These are phyloP conservation scores for Laburnicola sp. DNA, from an alignment of 2,329 filamentous ascomycete species.

Conservation along the genomic window DNA sequence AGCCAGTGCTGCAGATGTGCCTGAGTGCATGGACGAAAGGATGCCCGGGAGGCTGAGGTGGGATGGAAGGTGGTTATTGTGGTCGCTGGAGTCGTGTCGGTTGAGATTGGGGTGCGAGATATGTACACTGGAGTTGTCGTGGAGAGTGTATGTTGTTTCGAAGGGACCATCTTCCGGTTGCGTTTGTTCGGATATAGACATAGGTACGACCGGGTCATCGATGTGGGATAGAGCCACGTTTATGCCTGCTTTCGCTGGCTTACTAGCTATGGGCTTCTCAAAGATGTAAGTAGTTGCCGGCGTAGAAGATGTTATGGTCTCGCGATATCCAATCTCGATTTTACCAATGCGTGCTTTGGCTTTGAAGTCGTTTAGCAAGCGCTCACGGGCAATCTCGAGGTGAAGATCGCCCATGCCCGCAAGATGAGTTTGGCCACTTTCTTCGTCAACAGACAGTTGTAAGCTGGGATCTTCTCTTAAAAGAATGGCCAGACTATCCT, in stretches of 20 bases:
- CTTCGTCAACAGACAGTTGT: conserved; percentile 79
- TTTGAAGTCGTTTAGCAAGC: conserved; percentile 86
- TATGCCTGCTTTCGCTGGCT: conserved; percentile 75
- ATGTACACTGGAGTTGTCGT: conserved; percentile 71
- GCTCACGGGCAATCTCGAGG: conserved; percentile 87
- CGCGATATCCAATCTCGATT: conserved; percentile 94
- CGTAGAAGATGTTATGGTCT: conserved; percentile 68
- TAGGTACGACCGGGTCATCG: conserved; percentile 27
- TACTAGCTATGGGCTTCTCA: conserved; percentile 79
- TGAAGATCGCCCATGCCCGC: conserved; percentile 97
- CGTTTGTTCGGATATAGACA: conserved; percentile 19
- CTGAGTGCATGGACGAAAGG: conserved; percentile 68
- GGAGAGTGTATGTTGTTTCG: conserved; percentile 33
- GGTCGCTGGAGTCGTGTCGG: conserved; percentile 37
- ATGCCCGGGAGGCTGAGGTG: conserved; percentile 56
- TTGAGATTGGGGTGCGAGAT: conserved; percentile 58
- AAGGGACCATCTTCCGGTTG: conserved; percentile 34
- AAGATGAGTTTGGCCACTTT: conserved; percentile 89
- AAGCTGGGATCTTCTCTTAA: conserved; percentile 92
- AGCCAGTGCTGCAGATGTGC: conserved; percentile 79
- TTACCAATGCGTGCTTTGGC: conserved; percentile 81
- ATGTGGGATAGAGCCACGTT: conserved; percentile 68
- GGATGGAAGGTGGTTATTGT: conserved; percentile 56
- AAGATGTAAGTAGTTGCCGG: conserved; percentile 64
- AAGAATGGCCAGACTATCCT: conserved; percentile 73